Evolutionary conservation across 176 grass and related monocot species (phyloP).

Genomic region (Aegilops longissima): DNA sequence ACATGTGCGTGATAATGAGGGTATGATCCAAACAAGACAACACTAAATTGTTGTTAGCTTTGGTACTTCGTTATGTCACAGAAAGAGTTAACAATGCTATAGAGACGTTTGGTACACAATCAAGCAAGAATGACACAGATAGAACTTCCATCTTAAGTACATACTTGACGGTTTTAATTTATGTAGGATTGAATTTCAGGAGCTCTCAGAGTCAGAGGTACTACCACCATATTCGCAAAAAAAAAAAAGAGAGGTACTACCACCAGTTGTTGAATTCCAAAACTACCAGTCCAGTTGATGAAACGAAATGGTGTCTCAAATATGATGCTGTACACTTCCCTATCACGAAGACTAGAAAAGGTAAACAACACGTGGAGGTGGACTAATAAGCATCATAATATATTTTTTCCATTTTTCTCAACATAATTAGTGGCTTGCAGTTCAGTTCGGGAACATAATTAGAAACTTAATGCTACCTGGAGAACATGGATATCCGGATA

Average conservation of each 20-base stretch:
- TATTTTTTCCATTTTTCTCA: too few species aligned
- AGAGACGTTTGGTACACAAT: not conserved
- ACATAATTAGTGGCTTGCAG: too few species aligned
- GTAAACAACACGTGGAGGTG: not conserved
- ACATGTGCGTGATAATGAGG: not conserved
- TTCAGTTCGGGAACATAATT: too few species aligned
- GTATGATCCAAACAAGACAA: not conserved
- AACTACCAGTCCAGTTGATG: not conserved
- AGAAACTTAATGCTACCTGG: conserved; percentile 9
- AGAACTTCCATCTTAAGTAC: not conserved
- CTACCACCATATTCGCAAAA: not conserved
- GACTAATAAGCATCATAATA: not conserved
- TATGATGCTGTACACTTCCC: not conserved
- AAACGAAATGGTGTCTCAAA: not conserved
- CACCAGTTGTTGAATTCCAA: not conserved
- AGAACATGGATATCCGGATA: too few species aligned
- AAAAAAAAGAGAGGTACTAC: not conserved
- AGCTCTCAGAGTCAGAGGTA: not conserved
- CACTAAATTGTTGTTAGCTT: not conserved
- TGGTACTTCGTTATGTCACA: not conserved
- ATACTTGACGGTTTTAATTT: not conserved
- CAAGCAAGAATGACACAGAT: not conserved
- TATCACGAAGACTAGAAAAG: not conserved
- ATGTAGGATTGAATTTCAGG: too few species aligned
- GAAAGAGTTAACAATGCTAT: not conserved